phyloP scores from a whole-genome alignment of 306 rosid species.

The Castanea crenata region DNA sequence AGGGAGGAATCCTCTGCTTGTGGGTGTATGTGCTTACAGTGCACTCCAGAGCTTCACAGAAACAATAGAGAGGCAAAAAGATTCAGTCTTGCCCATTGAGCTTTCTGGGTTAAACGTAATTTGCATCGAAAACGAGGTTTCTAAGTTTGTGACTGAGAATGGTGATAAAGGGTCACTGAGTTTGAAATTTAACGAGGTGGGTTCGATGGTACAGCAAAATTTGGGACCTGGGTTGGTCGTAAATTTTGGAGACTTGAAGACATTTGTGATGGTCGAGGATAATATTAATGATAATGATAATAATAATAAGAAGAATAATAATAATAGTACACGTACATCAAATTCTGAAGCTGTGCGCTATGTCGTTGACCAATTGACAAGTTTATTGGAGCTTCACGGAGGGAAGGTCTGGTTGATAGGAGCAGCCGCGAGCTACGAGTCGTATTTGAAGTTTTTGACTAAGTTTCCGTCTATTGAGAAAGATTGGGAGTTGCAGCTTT shows the following conservation, averaged over 20 bases:
- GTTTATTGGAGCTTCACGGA: conserved; percentile 41
- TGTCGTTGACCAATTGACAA: conserved; percentile 48
- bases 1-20: conserved; percentile 76
- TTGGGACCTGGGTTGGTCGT: conserved; percentile 66
- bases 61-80: conserved; percentile 43
- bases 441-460: conserved; percentile 65
- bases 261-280: conserved; percentile 28
- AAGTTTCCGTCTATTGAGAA: conserved; percentile 71
- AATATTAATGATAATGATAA: conserved; percentile 3
- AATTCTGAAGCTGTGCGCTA: conserved; percentile 29
- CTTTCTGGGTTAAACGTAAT: conserved; percentile 48
- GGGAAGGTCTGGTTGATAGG: conserved; percentile 79
- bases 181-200: conserved; percentile 42
- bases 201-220: conserved; percentile 34
- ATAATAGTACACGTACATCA: background rate
- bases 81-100: conserved; percentile 53
- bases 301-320: no score
- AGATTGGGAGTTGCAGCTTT: conserved; percentile 87
- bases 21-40: conserved; percentile 67
- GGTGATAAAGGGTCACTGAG: conserved; percentile 26
- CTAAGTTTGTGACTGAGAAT: conserved; percentile 29
- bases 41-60: conserved; percentile 53
- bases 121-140: conserved; percentile 49
- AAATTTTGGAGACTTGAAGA: conserved; percentile 78
- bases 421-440: conserved; percentile 66